A percentile compares a stretch with the other conserved stretches of the same genome.
Conservation (phyloP, 2,329 filamentous ascomycete species). For the Plenodomus lindquistii region DNA sequence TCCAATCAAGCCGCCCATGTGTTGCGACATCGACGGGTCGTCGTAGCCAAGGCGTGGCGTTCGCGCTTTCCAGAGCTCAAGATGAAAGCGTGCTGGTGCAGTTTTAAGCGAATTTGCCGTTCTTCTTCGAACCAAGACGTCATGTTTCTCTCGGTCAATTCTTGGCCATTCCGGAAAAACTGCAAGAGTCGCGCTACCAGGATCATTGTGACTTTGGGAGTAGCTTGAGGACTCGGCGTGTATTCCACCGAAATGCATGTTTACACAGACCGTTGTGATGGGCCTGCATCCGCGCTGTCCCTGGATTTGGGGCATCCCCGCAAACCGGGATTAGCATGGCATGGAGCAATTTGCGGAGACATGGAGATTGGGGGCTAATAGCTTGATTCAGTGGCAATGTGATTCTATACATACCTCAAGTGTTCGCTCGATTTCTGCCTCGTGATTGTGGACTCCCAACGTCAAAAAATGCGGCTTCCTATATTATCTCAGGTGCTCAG, state of each 20-base stretch:
- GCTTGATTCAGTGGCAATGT: not conserved
- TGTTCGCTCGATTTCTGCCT: not conserved
- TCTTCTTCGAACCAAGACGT: not conserved
- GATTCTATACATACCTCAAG: slow-evolving; percentile 4
- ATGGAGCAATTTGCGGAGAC: slow-evolving; percentile 28
- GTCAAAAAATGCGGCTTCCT: slow-evolving; percentile 18
- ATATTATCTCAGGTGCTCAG: slow-evolving; percentile 4
- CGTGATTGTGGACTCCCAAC: not conserved
- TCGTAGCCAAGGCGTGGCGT: slow-evolving; percentile 4
- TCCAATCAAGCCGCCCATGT: slow-evolving; percentile 10
- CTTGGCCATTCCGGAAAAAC: not conserved
- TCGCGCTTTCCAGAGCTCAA: not conserved
- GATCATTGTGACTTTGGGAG: not conserved
- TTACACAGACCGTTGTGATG: not conserved
- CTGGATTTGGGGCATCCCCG: slow-evolving; percentile 7
- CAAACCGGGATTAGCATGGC: slow-evolving; percentile 17
- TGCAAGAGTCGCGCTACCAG: not conserved
- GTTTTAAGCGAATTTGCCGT: not conserved
- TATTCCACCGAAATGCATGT: not conserved
- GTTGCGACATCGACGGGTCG: slow-evolving; percentile 3
- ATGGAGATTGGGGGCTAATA: slow-evolving; percentile 25
- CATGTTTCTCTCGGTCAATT: not conserved
- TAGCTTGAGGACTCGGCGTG: not conserved
- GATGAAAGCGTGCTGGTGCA: not conserved
- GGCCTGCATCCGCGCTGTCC: not conserved